These are phyloP conservation scores for Penicillium fuscoglaucum DNA, from an alignment of 2,329 filamentous ascomycete genomes.

Conservation along the genomic window DNA sequence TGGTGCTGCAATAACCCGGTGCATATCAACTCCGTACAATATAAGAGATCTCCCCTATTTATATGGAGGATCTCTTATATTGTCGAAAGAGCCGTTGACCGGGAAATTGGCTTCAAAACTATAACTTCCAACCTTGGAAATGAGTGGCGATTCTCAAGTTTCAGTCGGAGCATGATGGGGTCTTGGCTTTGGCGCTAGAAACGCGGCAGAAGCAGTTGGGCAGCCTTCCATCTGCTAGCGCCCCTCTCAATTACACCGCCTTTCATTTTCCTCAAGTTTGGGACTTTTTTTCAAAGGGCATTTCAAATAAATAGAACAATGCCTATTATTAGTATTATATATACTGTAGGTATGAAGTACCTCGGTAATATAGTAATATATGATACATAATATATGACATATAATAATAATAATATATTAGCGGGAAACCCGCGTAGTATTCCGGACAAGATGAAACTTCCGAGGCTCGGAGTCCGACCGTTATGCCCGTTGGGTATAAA, in stretches of 20 bases:
- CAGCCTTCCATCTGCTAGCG: background rate
- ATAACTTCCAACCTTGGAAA: background rate
- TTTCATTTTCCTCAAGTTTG: background rate
- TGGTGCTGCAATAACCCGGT: too few relatives aligned
- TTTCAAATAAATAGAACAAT: background rate
- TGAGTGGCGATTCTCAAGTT: conserved; percentile 9
- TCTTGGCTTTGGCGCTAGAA: conserved; percentile 38
- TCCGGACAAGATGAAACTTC: background rate
- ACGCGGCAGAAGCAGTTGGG: conserved; percentile 32
- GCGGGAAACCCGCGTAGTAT: background rate
- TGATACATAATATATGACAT: too few relatives aligned
- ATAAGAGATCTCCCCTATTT: background rate
- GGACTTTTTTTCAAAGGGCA: background rate
- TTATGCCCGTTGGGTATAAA: background rate
- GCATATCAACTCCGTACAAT: background rate
- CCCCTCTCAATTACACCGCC: background rate
- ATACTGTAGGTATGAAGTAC: background rate
- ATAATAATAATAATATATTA: too few relatives aligned
- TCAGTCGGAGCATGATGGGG: conserved; percentile 20
- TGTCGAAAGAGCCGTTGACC: background rate
- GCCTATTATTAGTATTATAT: background rate
- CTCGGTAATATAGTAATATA: background rate
- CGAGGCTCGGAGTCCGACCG: conserved; percentile 2
- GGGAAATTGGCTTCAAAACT: background rate
- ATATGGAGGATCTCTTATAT: background rate